These are phyloP conservation scores for Penicillium concentricum DNA, from an alignment of 2,329 filamentous ascomycete genomes.

Conservation along the genomic window DNA sequence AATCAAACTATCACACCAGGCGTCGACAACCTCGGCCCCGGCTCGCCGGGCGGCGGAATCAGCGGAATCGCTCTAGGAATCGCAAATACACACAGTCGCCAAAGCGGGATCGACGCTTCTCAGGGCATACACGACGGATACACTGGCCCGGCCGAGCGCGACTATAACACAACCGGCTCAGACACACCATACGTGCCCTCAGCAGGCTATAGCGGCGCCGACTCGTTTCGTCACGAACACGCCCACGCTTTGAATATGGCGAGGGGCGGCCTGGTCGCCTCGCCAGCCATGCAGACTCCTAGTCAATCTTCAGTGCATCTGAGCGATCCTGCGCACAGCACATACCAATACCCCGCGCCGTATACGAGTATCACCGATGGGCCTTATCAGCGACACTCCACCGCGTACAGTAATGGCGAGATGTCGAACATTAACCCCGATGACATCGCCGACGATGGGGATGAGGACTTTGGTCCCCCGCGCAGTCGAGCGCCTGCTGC, in stretches of 20 bases:
- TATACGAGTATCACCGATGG: constrained; percentile 53
- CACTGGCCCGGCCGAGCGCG: constrained; percentile 36
- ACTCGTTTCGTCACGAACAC: constrained; percentile 38
- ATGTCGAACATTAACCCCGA: constrained; percentile 66
- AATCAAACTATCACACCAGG: constrained; percentile 55
- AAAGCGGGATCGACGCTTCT: constrained; percentile 65
- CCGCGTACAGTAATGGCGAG: constrained; percentile 46
- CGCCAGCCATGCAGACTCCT: constrained; percentile 35
- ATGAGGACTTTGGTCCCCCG: constrained; percentile 69
- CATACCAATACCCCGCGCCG: constrained; percentile 38
- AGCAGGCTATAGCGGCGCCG: constrained; percentile 18
- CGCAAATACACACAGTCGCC: constrained; percentile 62
- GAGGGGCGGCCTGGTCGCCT: constrained; percentile 34
- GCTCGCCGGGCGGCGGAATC: constrained; percentile 63
- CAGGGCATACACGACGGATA: constrained; percentile 39
- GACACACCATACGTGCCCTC: constrained; percentile 40
- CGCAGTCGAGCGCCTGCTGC: constrained; percentile 17
- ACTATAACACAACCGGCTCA: constrained; percentile 34
- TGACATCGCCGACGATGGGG: constrained; percentile 81
- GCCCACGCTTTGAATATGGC: constrained; percentile 40
- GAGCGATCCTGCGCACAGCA: constrained; percentile 38
- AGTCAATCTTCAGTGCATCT: constrained; percentile 32
- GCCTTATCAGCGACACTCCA: constrained; percentile 63
- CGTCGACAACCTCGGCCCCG: constrained; percentile 65
- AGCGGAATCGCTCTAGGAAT: constrained; percentile 66